Conservation (phyloP, 176 grass and related monocot species). For the Tillandsia fasciculata region DNA sequence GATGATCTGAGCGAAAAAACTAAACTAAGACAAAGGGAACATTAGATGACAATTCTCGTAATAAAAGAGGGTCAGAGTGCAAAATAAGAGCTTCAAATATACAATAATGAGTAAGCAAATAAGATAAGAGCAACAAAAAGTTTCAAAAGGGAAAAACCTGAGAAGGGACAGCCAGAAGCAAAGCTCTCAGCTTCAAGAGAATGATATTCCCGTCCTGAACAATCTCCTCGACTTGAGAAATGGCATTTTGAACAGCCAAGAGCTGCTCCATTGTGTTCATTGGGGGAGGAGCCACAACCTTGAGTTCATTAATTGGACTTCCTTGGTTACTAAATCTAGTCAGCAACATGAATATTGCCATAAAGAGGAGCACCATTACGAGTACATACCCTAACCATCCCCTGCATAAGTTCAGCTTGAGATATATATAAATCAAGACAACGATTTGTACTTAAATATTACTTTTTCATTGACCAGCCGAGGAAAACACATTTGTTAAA, state of each 20-base stretch:
- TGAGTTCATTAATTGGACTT: conserved; percentile 54
- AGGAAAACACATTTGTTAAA: background rate
- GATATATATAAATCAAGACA: background rate
- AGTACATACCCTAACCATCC: conserved; percentile 65
- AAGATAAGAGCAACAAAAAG: conserved; percentile 3
- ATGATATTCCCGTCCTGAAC: conserved; percentile 88
- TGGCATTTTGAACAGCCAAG: conserved; percentile 88
- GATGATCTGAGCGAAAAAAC: no score
- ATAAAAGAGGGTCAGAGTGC: no score
- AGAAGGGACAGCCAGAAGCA: conserved; percentile 71
- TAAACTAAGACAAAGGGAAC: no score
- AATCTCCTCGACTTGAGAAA: conserved; percentile 88
- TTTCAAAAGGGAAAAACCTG: conserved; percentile 43
- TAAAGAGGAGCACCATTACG: conserved; percentile 57
- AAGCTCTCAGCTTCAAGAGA: conserved; percentile 76
- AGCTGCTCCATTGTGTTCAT: conserved; percentile 97
- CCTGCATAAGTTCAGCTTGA: conserved; percentile 36
- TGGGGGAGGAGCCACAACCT: conserved; percentile 68
- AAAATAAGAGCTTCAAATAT: background rate
- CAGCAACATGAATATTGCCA: conserved; percentile 72
- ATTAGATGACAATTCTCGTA: no score
- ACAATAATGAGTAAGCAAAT: background rate
- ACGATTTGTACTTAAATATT: background rate
- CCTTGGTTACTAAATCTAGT: conserved; percentile 75
- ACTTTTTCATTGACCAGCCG: background rate